Evolutionary conservation across 768 basidiomycete genomes (phyloP), one percentile per base, ranked within the genome.

Genomic region (Collybiopsis confluens): DNA sequence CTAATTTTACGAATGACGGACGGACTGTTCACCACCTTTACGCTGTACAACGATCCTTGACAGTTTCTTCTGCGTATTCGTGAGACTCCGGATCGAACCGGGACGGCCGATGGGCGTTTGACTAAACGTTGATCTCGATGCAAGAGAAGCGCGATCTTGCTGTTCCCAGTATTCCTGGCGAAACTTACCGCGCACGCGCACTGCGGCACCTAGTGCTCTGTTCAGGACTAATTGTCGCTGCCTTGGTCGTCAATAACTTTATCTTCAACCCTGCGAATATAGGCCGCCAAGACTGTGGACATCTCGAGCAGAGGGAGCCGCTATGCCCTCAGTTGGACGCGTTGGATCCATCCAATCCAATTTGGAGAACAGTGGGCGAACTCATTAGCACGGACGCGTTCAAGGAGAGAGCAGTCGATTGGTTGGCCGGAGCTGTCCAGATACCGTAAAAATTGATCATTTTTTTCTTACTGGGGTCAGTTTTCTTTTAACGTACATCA

Each of bases 371-470:
- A 42, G 40, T 52, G 5, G 50, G 50, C 33, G 38, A 52, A 16
- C 10, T 11, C 16, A 53, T 65, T 45, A 52, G 48, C 11, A 65
- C 65, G 4, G 55, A 61, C 10, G 61, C 42, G 16, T 73, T 68
- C 59, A 62, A 64, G 55, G 41, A n/a, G 1, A 61, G 62, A 40
- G 68, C 68, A 2, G 61, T 67, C 23, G 61, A 63, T 21, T 69
- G 66, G 64, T 64, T 74, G 27, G 62, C 64, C 35, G 68, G 64
- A 3, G 72, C 72, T 24, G 66, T 74, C 16, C 49, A 58, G 37
- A 61, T 73, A 26, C 69, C 66, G 51, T 67, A 41, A 57, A 63
- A 58, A 7, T 26, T 49, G 15, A 52, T 3, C 24, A n/a, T 16
- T 15, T n/a, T 23, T 8, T 28, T 9, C 16, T 26, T 42, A 13